Evolutionary conservation across 1,284 basidiomycete genomes (phyloP), one percentile per base, ranked within the genome.

Genomic region (Heterobasidion occidentale): DNA sequence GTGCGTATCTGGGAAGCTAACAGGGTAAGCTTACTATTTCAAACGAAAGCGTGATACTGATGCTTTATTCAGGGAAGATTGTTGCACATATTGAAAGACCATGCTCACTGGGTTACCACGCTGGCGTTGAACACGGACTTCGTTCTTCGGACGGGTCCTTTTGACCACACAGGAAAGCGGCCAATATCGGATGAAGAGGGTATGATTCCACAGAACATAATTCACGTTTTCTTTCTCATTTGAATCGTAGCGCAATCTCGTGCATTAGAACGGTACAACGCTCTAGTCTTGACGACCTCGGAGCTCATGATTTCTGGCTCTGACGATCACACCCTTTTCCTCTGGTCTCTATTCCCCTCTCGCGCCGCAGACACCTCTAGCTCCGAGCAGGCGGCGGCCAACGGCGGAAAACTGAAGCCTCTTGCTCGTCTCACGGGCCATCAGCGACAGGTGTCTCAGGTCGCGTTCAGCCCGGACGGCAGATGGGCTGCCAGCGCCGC

Each of bases 91-190:
- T 76, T 99, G 34, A 93, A 90, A 70, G 94, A 98, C 61, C 97
- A 99, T 65, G 95, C 95, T 0, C 97, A 99, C 68, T 98, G 95
- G 96, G 96, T 99, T 19, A 99, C 95, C 49, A 98, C 95, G 0
- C 83, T 99, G 51, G 88, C 96, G 2, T 79, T 99, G 56, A 96
- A 94, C 66, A 97, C 95, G 14, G 96, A 99, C 69, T 98, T 95
- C 68, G 84, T 96, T 14, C 79, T 98, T 9, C 86, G 95, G 3
- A 98, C 96, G 0, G 96, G 97, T 0, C 94, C 96, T 0, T 99
- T 91, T 64, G 95, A 98, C 68, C 91, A 97, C 62, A 89, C 81
- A 0, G 81, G 80, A 54, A 92, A 90, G 71, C 77, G 77, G 59
- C 87, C 92, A 0, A 72, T 79, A 3, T 84, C 86, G 20, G 90